Base-by-base conservation (phyloP, 208 protist genomes). In the Acanthamoeba royreba region DNA sequence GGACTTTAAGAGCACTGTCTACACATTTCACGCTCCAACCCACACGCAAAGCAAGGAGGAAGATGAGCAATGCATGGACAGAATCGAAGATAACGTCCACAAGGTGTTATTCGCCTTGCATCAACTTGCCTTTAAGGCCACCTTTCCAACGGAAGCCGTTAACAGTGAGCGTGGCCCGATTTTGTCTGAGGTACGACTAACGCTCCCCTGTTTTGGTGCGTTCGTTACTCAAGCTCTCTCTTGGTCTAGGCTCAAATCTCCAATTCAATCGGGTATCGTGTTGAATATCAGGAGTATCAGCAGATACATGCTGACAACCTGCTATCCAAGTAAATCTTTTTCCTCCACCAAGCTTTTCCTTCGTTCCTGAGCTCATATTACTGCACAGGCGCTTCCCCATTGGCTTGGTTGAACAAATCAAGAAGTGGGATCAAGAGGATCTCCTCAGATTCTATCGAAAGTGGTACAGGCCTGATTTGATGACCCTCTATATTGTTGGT, bases 211-310 rank as follows among this genome's bases (percentile, higher is more conserved):
- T 61, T 61, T 61, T 22, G 52, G 17, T 61, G 17, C 52, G 17
- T 61, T 28, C 52, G 17, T 61, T 61, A 17, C n/a, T n/a, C n/a
- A n/a, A 28, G 17, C 52, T 61, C 22, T 61, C 52, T 61, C 22
- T 22, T 61, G 17, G 52, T 61, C 17, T 22, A 90, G 83, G 83
- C 83, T 33, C 83, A 90, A 69, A 90, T 90, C 13, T 90, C 83
- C 11, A 90, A 90, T 52, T 72, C 52, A 22, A 90, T 90, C 3
- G 83, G 83, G 9, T 90, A 90, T 58, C 83, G 83, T 19, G 83
- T 90, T 19, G 83, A 90, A 42, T 90, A 69, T 38, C 83, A 90
- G 83, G 83, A 90, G 19, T 90, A 90, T 38, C 83, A 90, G 25
- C 83, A 90, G 40, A 61, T 90, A 17, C 83, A 90, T 45, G 83